These are phyloP conservation scores for Penicillium bialowiezense DNA, from an alignment of 495 filamentous ascomycete genomes.

Conservation along the genomic window DNA sequence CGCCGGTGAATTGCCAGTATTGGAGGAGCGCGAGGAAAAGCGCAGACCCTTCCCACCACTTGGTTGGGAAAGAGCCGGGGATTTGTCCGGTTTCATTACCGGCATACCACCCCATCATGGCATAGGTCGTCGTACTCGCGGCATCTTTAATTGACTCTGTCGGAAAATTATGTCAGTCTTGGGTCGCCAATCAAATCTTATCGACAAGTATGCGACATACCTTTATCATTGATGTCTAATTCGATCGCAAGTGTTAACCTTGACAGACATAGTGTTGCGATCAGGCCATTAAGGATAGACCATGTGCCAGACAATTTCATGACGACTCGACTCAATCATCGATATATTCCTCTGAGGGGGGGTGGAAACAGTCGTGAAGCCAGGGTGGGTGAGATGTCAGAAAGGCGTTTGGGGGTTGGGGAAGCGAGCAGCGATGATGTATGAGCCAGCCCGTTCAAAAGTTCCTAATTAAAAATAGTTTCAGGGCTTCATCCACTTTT, in stretches of 20 bases:
- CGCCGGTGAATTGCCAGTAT: constrained; percentile 56
- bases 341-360: neutral
- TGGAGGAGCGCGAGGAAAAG: constrained; percentile 49
- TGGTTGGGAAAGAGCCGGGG: constrained; percentile 53
- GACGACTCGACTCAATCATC: constrained; percentile 1
- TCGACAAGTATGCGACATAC: neutral
- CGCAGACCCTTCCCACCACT: constrained; percentile 77
- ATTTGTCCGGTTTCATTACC: constrained; percentile 60
- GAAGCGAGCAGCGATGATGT: constrained; percentile 7
- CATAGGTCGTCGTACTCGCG: constrained; percentile 55
- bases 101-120: constrained; percentile 67
- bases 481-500: constrained; percentile 7
- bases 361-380: neutral
- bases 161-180: neutral
- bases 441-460: neutral
- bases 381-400: constrained; percentile 1
- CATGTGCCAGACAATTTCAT: constrained; percentile 9
- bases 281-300: constrained; percentile 4
- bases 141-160: constrained; percentile 64
- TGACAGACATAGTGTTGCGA: constrained; percentile 1
- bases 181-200: neutral
- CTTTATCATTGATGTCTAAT: constrained; percentile 2
- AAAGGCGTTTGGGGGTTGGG: neutral
- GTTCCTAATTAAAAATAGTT: constrained; percentile 8
- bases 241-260: constrained; percentile 2